Percentiles rank a stretch among this genome's conserved stretches.
Evolutionary conservation across 2,329 filamentous ascomycete genomes (phyloP).

Genomic region (Cladosporium colombiae): DNA sequence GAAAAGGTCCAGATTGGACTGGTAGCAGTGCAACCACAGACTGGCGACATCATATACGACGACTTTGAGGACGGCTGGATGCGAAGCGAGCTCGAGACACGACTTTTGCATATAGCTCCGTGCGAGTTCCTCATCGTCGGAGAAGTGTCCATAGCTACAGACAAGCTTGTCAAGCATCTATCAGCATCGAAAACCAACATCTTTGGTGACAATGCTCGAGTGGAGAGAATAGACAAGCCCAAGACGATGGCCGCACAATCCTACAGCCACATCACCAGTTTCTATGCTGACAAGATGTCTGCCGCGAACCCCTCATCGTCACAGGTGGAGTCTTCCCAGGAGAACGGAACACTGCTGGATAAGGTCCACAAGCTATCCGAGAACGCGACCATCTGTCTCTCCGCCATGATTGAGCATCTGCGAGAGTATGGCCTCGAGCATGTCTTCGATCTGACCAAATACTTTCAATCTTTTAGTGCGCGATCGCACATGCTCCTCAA

Average conservation of each 20-base stretch:
- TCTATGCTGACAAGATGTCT: constrained; percentile 80
- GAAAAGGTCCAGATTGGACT: constrained; percentile 92
- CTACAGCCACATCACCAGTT: constrained; percentile 85
- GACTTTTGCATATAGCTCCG: constrained; percentile 91
- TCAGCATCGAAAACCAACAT: constrained; percentile 86
- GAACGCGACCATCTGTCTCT: constrained; percentile 85
- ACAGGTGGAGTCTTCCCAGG: constrained; percentile 47
- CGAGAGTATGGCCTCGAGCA: constrained; percentile 91
- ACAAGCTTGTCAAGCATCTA: constrained; percentile 87
- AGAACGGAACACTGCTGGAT: constrained; percentile 67
- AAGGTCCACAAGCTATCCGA: constrained; percentile 84
- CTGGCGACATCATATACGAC: constrained; percentile 94
- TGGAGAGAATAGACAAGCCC: constrained; percentile 74
- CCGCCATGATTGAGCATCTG: constrained; percentile 92
- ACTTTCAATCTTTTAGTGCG: constrained; percentile 94
- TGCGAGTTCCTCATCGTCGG: constrained; percentile 95
- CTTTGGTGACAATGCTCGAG: constrained; percentile 84
- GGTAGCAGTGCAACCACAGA: constrained; percentile 90
- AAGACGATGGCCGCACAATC: constrained; percentile 83
- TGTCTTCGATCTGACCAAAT: constrained; percentile 93
- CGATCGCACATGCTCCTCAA: constrained; percentile 94
- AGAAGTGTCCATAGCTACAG: constrained; percentile 82
- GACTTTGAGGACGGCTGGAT: constrained; percentile 97
- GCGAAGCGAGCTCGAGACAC: constrained; percentile 91
- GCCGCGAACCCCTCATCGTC: constrained; percentile 50